Evolutionary conservation across 2,329 filamentous ascomycete genomes (phyloP), one percentile per base, ranked within the genome.

Genomic region (Fusarium torulosum): DNA sequence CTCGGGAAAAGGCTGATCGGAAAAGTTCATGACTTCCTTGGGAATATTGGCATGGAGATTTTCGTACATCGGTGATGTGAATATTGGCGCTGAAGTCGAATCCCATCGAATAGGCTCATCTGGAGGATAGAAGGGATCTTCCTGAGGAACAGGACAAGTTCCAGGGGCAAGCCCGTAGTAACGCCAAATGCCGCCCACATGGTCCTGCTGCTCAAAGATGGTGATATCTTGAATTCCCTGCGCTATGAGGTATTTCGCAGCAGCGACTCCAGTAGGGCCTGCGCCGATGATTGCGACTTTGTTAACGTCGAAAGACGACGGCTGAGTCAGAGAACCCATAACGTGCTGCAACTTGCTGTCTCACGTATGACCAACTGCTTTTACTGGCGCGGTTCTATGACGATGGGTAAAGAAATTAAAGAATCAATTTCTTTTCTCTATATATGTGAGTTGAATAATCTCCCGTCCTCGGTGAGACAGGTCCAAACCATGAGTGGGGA

Each of bases 21-120:
- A 90, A 76, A 90, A 97, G 6, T 84, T 82, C 95, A 98, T 98
- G 52, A 97, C 76, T 0, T 84, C 83, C 60, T 91, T 88, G 0
- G 94, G 92, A 46, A 97, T 94, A 76, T 98, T 98, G 21, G 94
- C 94, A 74, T 97, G 90, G 17, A 97, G 82, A 23, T 85, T 81
- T 46, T 93, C 88, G 77, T 97, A 97, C 79, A 97, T 87, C 4
- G 94, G 91, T 19, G 91, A 93, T n/a, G 92, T 83, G 73, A 95
- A 97, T 4, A 88, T 77, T 7, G 90, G 86, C 1, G 85, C 74
- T 37, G 69, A 70, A 8, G 73, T 67, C 17, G 59, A 66, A 45
- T 75, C 72, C 19, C 77, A 75, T 81, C 83, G 87, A 58, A 89
- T 78, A 7, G 92, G 91, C 56, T 85, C 82, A 66, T 94, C 91